phyloP scores from a whole-genome alignment of 1,139 yeast genomes.

The Candida sojae region DNA sequence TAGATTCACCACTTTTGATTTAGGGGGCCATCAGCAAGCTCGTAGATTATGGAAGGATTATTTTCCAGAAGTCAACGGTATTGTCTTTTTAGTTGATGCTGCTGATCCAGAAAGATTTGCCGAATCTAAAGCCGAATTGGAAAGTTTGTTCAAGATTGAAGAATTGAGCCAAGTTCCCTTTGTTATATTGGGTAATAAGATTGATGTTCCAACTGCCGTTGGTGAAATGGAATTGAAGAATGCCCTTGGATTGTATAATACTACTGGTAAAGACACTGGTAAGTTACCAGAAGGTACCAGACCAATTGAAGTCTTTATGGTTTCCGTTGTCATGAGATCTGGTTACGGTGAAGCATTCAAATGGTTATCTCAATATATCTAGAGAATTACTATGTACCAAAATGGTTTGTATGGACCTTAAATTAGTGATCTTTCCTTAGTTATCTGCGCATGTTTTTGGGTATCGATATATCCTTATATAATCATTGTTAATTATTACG shows the following conservation, averaged over 20 bases:
- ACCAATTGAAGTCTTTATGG: constrained; percentile 96
- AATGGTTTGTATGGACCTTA: too few species aligned
- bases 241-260: constrained; percentile 79
- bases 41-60: constrained; percentile 99
- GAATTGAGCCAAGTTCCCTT: constrained; percentile 90
- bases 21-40: constrained; percentile 98
- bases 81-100: constrained; percentile 94
- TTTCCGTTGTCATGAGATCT: constrained; percentile 95
- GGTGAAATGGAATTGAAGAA: constrained; percentile 93
- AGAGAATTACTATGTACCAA: constrained; percentile 14
- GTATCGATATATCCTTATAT: not conserved
- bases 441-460: not conserved
- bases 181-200: constrained; percentile 92
- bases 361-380: constrained; percentile 94
- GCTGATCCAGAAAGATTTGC: constrained; percentile 95
- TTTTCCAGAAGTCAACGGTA: constrained; percentile 98
- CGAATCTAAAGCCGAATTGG: constrained; percentile 93
- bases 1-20: constrained; percentile 94
- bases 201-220: constrained; percentile 91
- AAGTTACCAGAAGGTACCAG: constrained; percentile 75
- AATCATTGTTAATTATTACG: not conserved
- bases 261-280: constrained; percentile 82
- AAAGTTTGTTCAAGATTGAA: constrained; percentile 87
- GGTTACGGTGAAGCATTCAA: constrained; percentile 96
- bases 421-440: too few species aligned